A percentile compares a stretch with the other conserved stretches of the same genome.
These are phyloP conservation scores for Phytophthora fragariae DNA, from an alignment of 352 stramenopile genomes.

Conservation along the genomic window DNA sequence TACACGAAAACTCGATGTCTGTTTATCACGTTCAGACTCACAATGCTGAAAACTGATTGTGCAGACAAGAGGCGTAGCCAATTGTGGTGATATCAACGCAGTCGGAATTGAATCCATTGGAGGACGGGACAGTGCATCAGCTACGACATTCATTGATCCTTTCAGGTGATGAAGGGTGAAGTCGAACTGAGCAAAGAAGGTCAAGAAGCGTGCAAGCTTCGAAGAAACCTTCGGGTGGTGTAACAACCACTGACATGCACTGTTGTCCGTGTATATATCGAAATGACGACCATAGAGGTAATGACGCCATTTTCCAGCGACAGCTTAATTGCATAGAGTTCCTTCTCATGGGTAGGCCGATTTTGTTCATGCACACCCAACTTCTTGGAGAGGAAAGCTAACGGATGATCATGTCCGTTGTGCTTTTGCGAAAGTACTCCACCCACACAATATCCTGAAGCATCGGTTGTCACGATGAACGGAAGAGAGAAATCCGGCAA, in stretches of 20 bases:
- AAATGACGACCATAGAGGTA: conserved; percentile 6
- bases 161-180: conserved; percentile 9
- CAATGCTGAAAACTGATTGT: not conserved
- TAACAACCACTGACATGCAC: conserved; percentile 16
- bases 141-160: conserved; percentile 9
- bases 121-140: conserved; percentile 1
- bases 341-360: too few species aligned
- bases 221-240: conserved; percentile 16
- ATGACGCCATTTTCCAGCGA: too few species aligned
- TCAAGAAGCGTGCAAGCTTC: conserved; percentile 15
- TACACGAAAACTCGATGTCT: not conserved
- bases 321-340: too few species aligned
- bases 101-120: not conserved
- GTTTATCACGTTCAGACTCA: not conserved
- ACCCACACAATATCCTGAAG: too few species aligned
- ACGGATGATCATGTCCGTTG: too few species aligned
- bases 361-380: too few species aligned
- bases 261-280: conserved; percentile 9
- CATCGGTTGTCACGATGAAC: too few species aligned
- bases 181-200: conserved; percentile 19
- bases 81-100: not conserved
- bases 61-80: not conserved
- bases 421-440: too few species aligned
- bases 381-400: too few species aligned
- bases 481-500: too few species aligned